These are phyloP conservation scores for Lipomyces orientalis DNA, from an alignment of 805 yeast genomes.

Conservation along the genomic window DNA sequence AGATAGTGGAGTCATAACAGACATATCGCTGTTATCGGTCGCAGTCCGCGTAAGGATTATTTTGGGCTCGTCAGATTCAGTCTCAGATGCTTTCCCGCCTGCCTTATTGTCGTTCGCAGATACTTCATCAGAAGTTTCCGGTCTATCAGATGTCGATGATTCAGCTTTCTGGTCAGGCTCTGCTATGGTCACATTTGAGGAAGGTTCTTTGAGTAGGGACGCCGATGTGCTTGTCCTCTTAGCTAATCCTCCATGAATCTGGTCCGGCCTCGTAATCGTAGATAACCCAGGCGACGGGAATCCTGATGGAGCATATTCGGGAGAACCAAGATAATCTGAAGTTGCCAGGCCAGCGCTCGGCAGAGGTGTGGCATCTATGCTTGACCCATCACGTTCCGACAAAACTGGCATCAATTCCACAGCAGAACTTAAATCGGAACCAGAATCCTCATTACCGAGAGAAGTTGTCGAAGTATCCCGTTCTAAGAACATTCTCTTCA, in stretches of 20 bases:
- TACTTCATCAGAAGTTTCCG: not conserved
- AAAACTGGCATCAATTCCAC: slow-evolving; percentile 35
- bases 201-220: not conserved
- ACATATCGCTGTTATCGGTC: not conserved
- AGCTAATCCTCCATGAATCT: not conserved
- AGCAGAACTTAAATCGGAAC: slow-evolving; percentile 19
- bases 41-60: not conserved
- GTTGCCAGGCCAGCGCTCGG: not conserved
- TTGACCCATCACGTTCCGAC: slow-evolving; percentile 4
- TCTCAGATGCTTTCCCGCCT: not conserved
- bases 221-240: not conserved
- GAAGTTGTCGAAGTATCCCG: slow-evolving; percentile 32
- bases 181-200: not conserved
- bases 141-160: not conserved
- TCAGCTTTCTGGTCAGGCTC: not conserved
- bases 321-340: slow-evolving; percentile 11
- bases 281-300: slow-evolving; percentile 35
- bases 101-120: not conserved
- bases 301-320: slow-evolving; percentile 16
- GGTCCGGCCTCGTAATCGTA: slow-evolving; percentile 13
- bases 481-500: slow-evolving; percentile 73
- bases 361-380: not conserved
- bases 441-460: slow-evolving; percentile 27
- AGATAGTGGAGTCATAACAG: slow-evolving; percentile 3
- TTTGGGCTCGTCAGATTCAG: not conserved